Conservation (phyloP, 1,139 yeast genomes). For the Geotrichum carabidarum region DNA sequence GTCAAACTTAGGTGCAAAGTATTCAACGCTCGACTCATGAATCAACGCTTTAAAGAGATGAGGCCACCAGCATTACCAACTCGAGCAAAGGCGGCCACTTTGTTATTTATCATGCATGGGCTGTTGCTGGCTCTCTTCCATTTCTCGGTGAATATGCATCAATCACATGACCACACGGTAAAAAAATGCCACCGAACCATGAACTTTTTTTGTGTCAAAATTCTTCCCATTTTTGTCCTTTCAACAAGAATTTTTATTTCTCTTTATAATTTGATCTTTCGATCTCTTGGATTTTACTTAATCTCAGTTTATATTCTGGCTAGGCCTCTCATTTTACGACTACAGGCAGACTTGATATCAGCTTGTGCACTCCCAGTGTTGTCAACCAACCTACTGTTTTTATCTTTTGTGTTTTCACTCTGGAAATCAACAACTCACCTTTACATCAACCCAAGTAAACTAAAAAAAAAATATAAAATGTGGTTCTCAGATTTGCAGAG, state of each 20-base stretch:
- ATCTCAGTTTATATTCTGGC: no score
- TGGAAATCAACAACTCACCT: background rate
- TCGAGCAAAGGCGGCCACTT: no score
- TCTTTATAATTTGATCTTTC: background rate
- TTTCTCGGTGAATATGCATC: background rate
- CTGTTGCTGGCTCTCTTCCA: background rate
- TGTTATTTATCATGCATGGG: no score
- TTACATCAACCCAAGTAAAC: background rate
- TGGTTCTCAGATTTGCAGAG: constrained; percentile 81
- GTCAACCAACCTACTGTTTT: background rate
- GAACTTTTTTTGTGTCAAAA: background rate
- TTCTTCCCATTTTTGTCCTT: background rate
- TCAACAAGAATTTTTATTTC: background rate
- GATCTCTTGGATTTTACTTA: no score
- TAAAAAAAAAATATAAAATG: constrained; percentile 37
- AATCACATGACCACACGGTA: background rate
- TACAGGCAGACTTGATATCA: no score
- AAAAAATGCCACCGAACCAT: constrained; percentile 5
- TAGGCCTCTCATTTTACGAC: no score
- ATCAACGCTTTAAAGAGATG: no score
- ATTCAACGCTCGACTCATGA: no score
- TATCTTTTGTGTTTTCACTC: background rate
- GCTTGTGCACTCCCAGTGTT: background rate
- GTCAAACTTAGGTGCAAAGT: no score
- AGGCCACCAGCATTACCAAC: no score